Percentiles rank a stretch among this genome's conserved stretches.
Evolutionary conservation across 2,329 filamentous ascomycete genomes (phyloP).

Genomic region (Botrytis fragariae): DNA sequence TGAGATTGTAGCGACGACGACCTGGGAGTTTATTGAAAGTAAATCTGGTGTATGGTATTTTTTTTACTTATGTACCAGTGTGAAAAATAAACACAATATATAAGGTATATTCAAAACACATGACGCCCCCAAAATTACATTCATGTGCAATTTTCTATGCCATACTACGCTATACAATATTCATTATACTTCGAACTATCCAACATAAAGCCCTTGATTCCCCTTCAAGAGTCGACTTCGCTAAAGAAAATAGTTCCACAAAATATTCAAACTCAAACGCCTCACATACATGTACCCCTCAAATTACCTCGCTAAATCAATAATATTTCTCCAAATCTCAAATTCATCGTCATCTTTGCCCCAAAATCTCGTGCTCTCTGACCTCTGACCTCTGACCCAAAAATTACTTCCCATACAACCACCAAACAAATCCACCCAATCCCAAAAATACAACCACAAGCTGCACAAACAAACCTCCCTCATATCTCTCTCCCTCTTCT

Average conservation of each 20-base stretch:
- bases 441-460: neutral
- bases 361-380: too few relatives aligned
- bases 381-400: too few relatives aligned
- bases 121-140: too few relatives aligned
- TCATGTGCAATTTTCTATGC: neutral
- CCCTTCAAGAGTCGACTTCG: neutral
- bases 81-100: too few relatives aligned
- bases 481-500: neutral
- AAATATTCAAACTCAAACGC: neutral
- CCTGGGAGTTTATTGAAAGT: neutral
- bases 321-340: neutral
- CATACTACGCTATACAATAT: neutral
- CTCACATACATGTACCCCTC: neutral
- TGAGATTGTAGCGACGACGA: neutral
- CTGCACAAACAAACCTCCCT: neutral
- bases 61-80: too few relatives aligned
- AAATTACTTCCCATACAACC: neutral
- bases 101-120: too few relatives aligned
- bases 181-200: neutral
- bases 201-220: neutral
- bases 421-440: neutral
- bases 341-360: neutral
- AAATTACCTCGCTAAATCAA: neutral
- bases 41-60: rapidly evolving
- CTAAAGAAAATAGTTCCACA: neutral